Conservation (phyloP, 2,329 filamentous ascomycete species). For the Alternaria infectoria region DNA sequence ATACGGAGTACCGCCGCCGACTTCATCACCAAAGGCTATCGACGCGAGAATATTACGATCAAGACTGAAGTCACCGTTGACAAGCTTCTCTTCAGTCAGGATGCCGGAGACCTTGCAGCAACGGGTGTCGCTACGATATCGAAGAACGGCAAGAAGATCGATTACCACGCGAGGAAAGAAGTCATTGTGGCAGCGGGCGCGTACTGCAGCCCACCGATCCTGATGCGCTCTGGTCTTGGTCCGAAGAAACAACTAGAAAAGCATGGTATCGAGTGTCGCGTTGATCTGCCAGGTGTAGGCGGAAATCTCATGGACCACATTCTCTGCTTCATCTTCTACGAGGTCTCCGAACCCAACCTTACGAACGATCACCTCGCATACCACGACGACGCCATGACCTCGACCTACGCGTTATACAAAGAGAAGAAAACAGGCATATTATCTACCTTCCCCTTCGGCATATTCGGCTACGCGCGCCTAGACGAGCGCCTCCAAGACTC, state of each 20-base stretch:
- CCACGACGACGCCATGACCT: constrained; percentile 58
- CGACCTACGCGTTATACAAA: constrained; percentile 63
- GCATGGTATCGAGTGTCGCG: constrained; percentile 59
- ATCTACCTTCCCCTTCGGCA: constrained; percentile 68
- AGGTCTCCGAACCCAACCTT: constrained; percentile 61
- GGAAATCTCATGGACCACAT: constrained; percentile 69
- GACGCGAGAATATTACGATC: constrained; percentile 46
- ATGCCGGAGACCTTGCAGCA: constrained; percentile 49
- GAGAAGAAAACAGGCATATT: constrained; percentile 64
- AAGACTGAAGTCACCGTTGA: constrained; percentile 41
- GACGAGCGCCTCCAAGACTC: constrained; percentile 64
- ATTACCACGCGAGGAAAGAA: constrained; percentile 45
- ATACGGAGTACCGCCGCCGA: constrained; percentile 39
- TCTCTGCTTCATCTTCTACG: constrained; percentile 65
- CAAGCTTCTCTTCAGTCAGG: constrained; percentile 56
- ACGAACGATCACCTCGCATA: constrained; percentile 65
- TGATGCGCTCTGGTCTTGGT: constrained; percentile 64
- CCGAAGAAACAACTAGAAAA: constrained; percentile 59
- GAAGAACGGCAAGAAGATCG: constrained; percentile 47
- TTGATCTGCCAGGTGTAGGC: constrained; percentile 67
- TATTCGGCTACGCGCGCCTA: constrained; percentile 67
- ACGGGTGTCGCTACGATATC: constrained; percentile 55
- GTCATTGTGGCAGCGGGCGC: constrained; percentile 43
- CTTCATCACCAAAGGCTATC: constrained; percentile 52
- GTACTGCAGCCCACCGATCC: constrained; percentile 46